phyloP scores from a whole-genome alignment of 2,329 filamentous ascomycete genomes.

The Biscogniauxia marginata region DNA sequence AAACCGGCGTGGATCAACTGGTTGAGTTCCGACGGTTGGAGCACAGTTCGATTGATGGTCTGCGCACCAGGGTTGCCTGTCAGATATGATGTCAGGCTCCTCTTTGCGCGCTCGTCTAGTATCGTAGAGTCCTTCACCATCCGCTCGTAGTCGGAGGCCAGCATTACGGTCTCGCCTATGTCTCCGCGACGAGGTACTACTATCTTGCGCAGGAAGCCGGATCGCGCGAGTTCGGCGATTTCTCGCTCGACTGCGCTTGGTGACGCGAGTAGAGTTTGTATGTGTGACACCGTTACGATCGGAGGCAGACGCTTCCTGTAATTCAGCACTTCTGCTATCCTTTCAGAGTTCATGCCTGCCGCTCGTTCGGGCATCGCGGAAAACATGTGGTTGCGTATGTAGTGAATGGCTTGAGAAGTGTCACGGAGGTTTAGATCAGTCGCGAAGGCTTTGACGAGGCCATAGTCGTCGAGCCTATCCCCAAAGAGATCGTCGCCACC shows the following conservation, averaged over 20 bases:
- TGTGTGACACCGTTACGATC: constrained; percentile 63
- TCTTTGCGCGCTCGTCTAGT: constrained; percentile 43
- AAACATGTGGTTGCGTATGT: constrained; percentile 64
- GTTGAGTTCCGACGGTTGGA: constrained; percentile 30
- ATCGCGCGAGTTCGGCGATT: constrained; percentile 57
- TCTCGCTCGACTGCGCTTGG: constrained; percentile 68
- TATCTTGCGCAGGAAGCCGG: constrained; percentile 59
- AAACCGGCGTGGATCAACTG: constrained; percentile 66
- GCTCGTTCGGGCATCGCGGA: constrained; percentile 55
- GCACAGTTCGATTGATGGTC: constrained; percentile 35
- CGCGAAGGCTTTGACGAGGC: constrained; percentile 54
- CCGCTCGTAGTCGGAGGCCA: constrained; percentile 53
- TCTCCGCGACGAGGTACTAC: constrained; percentile 60
- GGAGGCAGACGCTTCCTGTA: constrained; percentile 60
- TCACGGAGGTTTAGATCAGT: constrained; percentile 58
- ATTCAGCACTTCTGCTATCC: constrained; percentile 63
- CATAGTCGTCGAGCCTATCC: constrained; percentile 59
- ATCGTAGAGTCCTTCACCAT: constrained; percentile 39
- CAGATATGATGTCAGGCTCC: constrained; percentile 53
- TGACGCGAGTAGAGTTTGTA: constrained; percentile 61
- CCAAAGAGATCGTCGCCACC: constrained; percentile 38
- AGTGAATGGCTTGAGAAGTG: constrained; percentile 63
- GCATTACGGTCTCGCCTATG: constrained; percentile 64
- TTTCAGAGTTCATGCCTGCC: constrained; percentile 62
- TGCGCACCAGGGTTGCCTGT: constrained; percentile 47